Conservation (phyloP, 108 stramenopile genomes). For the Nitzschia sp. region DNA sequence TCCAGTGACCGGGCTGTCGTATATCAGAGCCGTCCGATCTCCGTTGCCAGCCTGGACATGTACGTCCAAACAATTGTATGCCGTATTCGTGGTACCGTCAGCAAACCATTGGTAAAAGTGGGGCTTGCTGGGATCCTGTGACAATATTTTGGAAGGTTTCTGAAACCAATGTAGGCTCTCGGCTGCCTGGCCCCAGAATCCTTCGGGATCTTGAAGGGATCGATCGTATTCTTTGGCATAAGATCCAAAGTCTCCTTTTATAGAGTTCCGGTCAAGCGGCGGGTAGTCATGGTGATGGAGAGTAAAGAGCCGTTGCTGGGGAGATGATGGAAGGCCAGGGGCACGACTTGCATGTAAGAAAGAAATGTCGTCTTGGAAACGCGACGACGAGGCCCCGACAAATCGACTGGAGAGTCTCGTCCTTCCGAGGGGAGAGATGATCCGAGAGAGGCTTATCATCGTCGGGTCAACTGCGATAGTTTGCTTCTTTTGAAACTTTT, state of each 20-base stretch:
- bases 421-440: too few species aligned
- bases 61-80: slow-evolving; percentile 75
- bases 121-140: slow-evolving; percentile 16
- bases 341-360: neutral
- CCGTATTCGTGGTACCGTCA: slow-evolving; percentile 62
- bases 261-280: slow-evolving; percentile 4
- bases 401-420: too few species aligned
- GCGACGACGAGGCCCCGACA: too few species aligned
- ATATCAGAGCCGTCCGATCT: slow-evolving; percentile 59
- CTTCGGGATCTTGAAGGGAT: slow-evolving; percentile 34
- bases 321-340: neutral
- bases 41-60: slow-evolving; percentile 64
- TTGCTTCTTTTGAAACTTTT: too few species aligned
- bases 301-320: neutral
- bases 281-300: neutral
- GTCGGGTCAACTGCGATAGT: too few species aligned
- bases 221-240: slow-evolving; percentile 39
- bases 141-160: slow-evolving; percentile 28
- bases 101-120: slow-evolving; percentile 46
- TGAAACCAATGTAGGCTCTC: slow-evolving; percentile 32
- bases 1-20: slow-evolving; percentile 65
- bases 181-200: slow-evolving; percentile 43
- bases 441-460: too few species aligned
- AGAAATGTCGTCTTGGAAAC: neutral
- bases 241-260: slow-evolving; percentile 31